Evolutionary conservation across 2,329 filamentous ascomycete genomes (phyloP), one percentile per base, ranked within the genome.

Genomic region (Paraphaeosphaeria sporulosa): DNA sequence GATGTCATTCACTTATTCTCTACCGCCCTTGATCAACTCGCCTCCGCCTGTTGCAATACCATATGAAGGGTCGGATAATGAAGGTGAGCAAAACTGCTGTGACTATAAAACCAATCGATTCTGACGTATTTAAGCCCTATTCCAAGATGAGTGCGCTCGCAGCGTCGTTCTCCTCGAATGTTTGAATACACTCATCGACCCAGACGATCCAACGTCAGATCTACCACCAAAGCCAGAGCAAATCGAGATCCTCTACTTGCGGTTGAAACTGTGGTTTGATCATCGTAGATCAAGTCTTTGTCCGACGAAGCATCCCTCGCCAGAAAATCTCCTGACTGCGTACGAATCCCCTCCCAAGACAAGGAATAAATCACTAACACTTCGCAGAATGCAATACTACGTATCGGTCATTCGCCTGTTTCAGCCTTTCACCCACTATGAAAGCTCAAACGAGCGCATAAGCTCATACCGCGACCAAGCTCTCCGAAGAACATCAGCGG

Each of bases 1-100:
- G 1, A 73, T 74, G 71, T 66, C 73, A 8, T 70, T 70, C 21
- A 68, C 63, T 1, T 73, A 71, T 47, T 68, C 66, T 15, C 67
- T 71, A 30, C 65, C 69, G 10, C 57, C 61, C 1, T 48, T 73
- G 3, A 61, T 74, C 36, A 65, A 65, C 23, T 64, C 52, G 2
- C 58, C 67, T 46, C 73, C 73, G 17, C 61, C 64, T n/a, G 46
- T 71, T 38, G 54, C 61, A 15, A 66, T 74, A 25, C 73, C 71
- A 15, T 68, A 69, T 44, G 60, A 67, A 25, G 60, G 67, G 25
- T 50, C 51, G 17, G 61, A 69, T 4, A 23, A 27, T 32, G 67
- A 72, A 68, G 67, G 73, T 73, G 64, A 55, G 54, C 44, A 32
- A 25, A 3, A 32, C 10, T 34, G 21, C 6, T 32, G 4, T 30